Base-by-base conservation (phyloP, 2,329 filamentous ascomycete species). In the Penicillium sp. region DNA sequence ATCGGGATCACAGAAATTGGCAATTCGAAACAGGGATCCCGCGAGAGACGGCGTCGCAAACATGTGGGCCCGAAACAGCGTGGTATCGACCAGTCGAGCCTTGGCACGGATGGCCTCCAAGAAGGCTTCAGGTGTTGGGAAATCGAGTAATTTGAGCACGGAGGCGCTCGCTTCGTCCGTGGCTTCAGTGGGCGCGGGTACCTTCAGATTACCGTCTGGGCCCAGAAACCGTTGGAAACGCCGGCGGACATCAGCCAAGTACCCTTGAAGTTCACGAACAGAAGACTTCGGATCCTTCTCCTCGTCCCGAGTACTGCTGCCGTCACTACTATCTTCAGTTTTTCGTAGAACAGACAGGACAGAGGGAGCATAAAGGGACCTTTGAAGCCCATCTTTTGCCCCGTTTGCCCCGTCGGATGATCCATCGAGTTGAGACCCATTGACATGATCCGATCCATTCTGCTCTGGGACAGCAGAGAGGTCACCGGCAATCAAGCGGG, bases 1-100 rank as follows among this genome's bases (percentile, higher is more conserved):
- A 24, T 88, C 85, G 0, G 93, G 91, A 59, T 98, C 91, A 67
- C 93, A 97, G 64, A 96, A 97, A 66, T 98, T 98, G 63, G 90
- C 85, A 42, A 97, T 88, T 20, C 93, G 89, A 72, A 98, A 97
- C 0, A 98, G 78, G 0, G 90, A 88, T 1, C 87, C 87, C 3
- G 89, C 89, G 9, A 98, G 76, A 5, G 85, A 82, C 4, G 93
- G 91, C 6, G 84, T 84, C 3, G 86, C 89, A 61, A 91, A 89
- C 90, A 98, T 97, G 67, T 95, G 94, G 0, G 89, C 86, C 13
- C 91, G 82, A 74, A 98, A 97, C 0, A 98, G 77, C 0, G 90
- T 91, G 0, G 93, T 98, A 63, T 98, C 93, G 6, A 97, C 89
- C 2, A 96, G 73, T 40, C 81, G 84, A 28, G 93, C 95, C 1